phyloP scores from a whole-genome alignment of 768 basidiomycete species.

The Rhizopogon sp. region DNA sequence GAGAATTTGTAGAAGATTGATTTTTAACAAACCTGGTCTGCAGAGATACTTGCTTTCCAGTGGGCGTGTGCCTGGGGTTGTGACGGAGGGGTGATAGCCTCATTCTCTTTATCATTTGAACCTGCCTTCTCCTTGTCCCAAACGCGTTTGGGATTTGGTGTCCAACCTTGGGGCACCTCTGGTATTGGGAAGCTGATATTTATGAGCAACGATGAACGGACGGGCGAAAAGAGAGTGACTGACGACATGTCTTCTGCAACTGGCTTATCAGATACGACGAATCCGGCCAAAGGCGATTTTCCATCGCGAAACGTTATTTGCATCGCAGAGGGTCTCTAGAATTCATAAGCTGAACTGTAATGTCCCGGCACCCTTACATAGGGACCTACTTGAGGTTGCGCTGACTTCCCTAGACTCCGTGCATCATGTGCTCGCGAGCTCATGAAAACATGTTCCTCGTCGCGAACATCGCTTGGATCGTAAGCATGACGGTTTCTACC shows the following conservation, averaged over 20 bases:
- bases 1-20: neutral
- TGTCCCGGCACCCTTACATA: neutral
- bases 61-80: conserved; percentile 34
- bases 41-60: conserved; percentile 59
- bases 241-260: conserved; percentile 70
- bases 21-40: conserved; percentile 57
- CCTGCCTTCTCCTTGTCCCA: conserved; percentile 50
- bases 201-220: neutral
- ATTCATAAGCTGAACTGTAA: conserved; percentile 13
- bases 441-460: conserved; percentile 53
- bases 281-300: conserved; percentile 65
- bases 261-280: conserved; percentile 62
- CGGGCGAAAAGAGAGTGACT: conserved; percentile 13
- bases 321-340: conserved; percentile 12
- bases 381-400: conserved; percentile 5
- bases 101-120: conserved; percentile 41
- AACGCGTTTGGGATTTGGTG: conserved; percentile 73
- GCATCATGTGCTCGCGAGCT: conserved; percentile 17
- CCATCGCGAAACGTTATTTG: conserved; percentile 66
- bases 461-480: conserved; percentile 58
- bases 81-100: conserved; percentile 18
- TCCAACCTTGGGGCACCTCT: conserved; percentile 80
- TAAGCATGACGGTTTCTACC: conserved; percentile 55
- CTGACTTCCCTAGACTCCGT: neutral
- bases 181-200: conserved; percentile 73